phyloP scores from a whole-genome alignment of 139 green algal genomes.

The Penium margaritaceum region DNA sequence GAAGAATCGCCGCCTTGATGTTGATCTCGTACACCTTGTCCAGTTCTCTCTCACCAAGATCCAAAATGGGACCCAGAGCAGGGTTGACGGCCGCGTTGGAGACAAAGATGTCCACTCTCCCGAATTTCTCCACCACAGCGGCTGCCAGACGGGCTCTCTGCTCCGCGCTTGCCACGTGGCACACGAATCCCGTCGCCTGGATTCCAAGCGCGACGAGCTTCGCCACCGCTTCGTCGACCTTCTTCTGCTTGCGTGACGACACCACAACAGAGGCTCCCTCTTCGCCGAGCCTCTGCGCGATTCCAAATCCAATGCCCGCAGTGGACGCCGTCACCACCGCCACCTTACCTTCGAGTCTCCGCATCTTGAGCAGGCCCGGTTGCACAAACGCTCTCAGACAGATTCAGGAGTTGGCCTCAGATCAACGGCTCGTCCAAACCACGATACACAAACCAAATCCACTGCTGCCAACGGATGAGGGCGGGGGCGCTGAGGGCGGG shows the following conservation, averaged over 20 bases:
- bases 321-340: constrained; percentile 85
- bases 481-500: too few species aligned
- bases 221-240: constrained; percentile 69
- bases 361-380: too few species aligned
- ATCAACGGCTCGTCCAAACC: too few species aligned
- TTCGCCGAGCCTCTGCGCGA: constrained; percentile 63
- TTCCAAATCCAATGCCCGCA: constrained; percentile 83
- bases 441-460: too few species aligned
- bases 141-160: constrained; percentile 62
- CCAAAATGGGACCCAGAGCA: constrained; percentile 63
- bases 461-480: too few species aligned
- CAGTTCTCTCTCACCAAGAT: constrained; percentile 64
- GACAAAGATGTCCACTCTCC: constrained; percentile 76
- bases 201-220: constrained; percentile 57
- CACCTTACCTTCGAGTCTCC: constrained; percentile 74
- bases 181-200: constrained; percentile 63
- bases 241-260: constrained; percentile 61
- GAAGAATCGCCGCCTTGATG: constrained; percentile 70
- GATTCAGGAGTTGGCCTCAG: too few species aligned
- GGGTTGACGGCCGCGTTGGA: constrained; percentile 87
- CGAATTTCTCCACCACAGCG: constrained; percentile 60
- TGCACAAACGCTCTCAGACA: too few species aligned
- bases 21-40: constrained; percentile 92
- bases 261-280: constrained; percentile 76
- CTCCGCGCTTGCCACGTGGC: constrained; percentile 74